Percentiles rank a stretch among this genome's conserved stretches.
phyloP scores from a whole-genome alignment of 495 filamentous ascomycete genomes.

The Jackrogersella minutella region DNA sequence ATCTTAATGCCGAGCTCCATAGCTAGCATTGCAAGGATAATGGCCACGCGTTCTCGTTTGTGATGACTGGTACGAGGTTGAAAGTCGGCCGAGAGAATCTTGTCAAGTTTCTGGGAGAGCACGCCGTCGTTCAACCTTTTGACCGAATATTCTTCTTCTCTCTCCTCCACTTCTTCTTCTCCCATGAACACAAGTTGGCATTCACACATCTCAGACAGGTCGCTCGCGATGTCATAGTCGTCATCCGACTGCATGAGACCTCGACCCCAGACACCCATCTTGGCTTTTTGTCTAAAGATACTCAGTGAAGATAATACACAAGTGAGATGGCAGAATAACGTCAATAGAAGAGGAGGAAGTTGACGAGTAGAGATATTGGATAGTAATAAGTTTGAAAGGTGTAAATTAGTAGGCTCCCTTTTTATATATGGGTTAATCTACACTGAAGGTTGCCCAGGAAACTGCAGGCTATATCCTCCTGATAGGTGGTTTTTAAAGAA shows the following conservation, averaged over 20 bases:
- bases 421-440: too few relatives aligned
- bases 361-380: too few relatives aligned
- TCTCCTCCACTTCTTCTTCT: background rate
- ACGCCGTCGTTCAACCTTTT: slow-evolving; percentile 23
- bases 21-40: slow-evolving; percentile 32
- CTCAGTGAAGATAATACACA: background rate
- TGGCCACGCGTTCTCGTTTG: slow-evolving; percentile 28
- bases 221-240: slow-evolving; percentile 27
- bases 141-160: background rate
- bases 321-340: background rate
- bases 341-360: background rate
- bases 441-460: too few relatives aligned
- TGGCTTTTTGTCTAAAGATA: background rate
- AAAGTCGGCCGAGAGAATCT: slow-evolving; percentile 19
- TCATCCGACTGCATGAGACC: slow-evolving; percentile 35
- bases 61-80: slow-evolving; percentile 6
- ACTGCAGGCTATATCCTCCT: too few relatives aligned
- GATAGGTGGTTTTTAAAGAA: too few relatives aligned
- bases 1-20: slow-evolving; percentile 26
- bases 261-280: slow-evolving; percentile 35
- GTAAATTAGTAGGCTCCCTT: too few relatives aligned
- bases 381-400: too few relatives aligned
- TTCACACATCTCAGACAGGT: slow-evolving; percentile 20
- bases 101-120: slow-evolving; percentile 24
- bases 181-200: slow-evolving; percentile 5